Percentiles rank a stretch among this genome's conserved stretches.
Evolutionary conservation across 2,329 filamentous ascomycete species (phyloP).

Genomic region (Trichophyton schoenleinii): DNA sequence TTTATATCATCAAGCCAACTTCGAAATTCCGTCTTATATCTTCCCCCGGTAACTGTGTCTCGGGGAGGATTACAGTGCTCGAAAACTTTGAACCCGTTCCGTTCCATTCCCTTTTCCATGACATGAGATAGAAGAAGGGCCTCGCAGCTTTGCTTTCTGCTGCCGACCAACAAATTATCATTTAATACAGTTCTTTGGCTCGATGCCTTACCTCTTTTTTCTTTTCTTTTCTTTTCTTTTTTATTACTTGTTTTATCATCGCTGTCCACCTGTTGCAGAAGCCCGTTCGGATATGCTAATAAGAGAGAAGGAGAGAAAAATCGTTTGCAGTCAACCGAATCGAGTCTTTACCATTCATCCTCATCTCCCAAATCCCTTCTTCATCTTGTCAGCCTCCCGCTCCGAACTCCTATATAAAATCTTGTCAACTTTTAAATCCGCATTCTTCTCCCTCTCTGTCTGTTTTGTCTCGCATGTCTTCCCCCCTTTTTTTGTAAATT

Average conservation of each 20-base stretch:
- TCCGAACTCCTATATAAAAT: not conserved
- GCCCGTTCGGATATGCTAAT: not conserved
- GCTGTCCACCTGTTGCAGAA: not conserved
- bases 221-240: not conserved
- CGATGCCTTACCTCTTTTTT: not conserved
- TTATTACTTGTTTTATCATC: not conserved
- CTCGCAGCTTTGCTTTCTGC: not conserved
- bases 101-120: not conserved
- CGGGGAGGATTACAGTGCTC: not conserved
- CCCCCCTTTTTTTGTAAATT: not conserved
- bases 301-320: not conserved
- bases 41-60: not conserved
- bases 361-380: not conserved
- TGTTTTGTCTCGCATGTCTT: not conserved
- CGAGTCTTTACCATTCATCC: not conserved
- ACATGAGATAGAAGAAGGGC: not conserved
- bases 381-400: not conserved
- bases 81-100: not conserved
- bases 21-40: not conserved
- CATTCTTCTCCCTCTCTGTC: not conserved
- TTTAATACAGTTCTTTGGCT: slow-evolving; percentile 2
- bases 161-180: not conserved
- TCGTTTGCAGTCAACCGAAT: too few relatives aligned
- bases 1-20: not conserved
- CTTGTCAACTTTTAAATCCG: not conserved